Conservation (phyloP, 2,329 filamentous ascomycete species). For the Biscogniauxia marginata region DNA sequence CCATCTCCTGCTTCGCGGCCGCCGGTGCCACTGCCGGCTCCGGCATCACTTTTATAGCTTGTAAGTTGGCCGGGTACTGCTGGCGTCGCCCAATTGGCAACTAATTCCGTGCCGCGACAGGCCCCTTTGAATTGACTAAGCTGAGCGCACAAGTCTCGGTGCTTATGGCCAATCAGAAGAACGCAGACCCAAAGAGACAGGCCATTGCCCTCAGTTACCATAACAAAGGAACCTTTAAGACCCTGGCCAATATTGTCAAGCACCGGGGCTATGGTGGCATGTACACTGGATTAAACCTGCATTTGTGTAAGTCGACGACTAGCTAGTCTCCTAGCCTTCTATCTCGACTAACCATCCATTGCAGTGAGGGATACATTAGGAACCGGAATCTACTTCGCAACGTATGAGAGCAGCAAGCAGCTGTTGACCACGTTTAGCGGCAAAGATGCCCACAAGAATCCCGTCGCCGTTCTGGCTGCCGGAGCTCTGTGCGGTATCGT, state of each 20-base stretch:
- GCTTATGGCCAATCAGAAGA: conserved; percentile 62
- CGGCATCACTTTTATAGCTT: conserved; percentile 76
- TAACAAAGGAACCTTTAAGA: conserved; percentile 74
- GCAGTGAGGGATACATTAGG: conserved; percentile 79
- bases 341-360: conserved; percentile 16
- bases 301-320: conserved; percentile 61
- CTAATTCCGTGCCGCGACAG: conserved; percentile 36
- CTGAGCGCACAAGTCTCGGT: conserved; percentile 83
- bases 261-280: conserved; percentile 71
- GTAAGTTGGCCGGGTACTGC: conserved; percentile 40
- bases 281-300: conserved; percentile 78
- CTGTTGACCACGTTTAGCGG: conserved; percentile 71
- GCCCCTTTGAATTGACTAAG: conserved; percentile 87
- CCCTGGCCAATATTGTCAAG: conserved; percentile 73
- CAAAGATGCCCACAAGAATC: conserved; percentile 71
- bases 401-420: conserved; percentile 85
- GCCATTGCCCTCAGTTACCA: conserved; percentile 68
- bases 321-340: background rate
- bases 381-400: conserved; percentile 84
- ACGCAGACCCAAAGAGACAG: conserved; percentile 49
- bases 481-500: conserved; percentile 81
- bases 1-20: conserved; percentile 72
- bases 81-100: background rate
- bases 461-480: conserved; percentile 73
- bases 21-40: conserved; percentile 79